Percentiles rank a stretch among this genome's conserved stretches.
These are phyloP conservation scores for Ganoderma lingzhi DNA, from an alignment of 1,284 basidiomycete species.

Conservation along the genomic window DNA sequence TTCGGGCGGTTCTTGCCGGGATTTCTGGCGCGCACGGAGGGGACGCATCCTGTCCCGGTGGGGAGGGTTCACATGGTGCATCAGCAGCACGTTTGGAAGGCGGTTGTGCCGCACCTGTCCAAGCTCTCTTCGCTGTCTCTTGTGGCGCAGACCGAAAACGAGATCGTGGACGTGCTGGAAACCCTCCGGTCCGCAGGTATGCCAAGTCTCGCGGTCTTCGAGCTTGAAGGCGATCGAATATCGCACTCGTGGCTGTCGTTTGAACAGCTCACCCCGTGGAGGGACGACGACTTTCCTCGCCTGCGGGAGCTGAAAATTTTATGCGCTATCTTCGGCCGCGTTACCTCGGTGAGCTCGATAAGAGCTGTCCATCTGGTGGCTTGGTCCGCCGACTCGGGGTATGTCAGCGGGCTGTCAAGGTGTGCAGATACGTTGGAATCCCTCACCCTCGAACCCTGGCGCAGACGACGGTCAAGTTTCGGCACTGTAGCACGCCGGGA, in stretches of 20 bases:
- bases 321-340: neutral
- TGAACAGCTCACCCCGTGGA: neutral
- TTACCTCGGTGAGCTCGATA: neutral
- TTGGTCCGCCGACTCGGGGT: neutral
- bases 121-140: neutral
- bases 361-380: neutral
- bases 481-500: neutral
- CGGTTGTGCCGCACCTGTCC: neutral
- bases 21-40: neutral
- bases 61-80: neutral
- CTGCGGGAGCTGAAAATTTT: neutral
- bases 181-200: neutral
- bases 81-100: neutral
- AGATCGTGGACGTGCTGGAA: neutral
- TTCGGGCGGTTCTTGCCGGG: neutral
- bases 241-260: neutral
- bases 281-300: neutral
- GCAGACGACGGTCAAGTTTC: neutral
- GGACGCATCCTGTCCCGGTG: neutral
- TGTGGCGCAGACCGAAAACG: neutral
- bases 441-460: neutral
- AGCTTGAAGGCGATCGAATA: neutral
- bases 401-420: neutral
- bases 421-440: neutral
- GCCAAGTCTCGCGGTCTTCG: neutral